These are phyloP conservation scores for Cryptosporidium andersoni DNA, from an alignment of 169 alveolate genomes.

Conservation along the genomic window DNA sequence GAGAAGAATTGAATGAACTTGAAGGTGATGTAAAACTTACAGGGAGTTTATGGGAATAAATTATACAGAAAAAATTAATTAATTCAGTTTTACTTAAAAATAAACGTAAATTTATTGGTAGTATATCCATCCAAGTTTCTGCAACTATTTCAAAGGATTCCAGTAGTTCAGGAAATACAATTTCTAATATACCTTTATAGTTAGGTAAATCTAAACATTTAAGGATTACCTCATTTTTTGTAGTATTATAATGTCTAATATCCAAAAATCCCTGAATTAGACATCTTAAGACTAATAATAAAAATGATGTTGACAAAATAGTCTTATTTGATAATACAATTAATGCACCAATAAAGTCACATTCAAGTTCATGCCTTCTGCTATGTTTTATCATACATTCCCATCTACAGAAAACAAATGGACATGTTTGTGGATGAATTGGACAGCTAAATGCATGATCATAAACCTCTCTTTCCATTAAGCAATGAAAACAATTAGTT, in stretches of 20 bases:
- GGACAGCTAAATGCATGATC: slow-evolving; percentile 83
- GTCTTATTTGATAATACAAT: slow-evolving; percentile 79
- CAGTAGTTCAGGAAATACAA: slow-evolving; percentile 76
- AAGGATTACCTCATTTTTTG: slow-evolving; percentile 72
- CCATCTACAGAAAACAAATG: slow-evolving; percentile 86
- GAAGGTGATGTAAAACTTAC: slow-evolving; percentile 78
- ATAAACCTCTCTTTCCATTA: slow-evolving; percentile 77
- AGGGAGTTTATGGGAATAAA: slow-evolving; percentile 82
- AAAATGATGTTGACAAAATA: slow-evolving; percentile 71
- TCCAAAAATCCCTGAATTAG: slow-evolving; percentile 75
- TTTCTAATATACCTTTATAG: slow-evolving; percentile 73
- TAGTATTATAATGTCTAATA: slow-evolving; percentile 20
- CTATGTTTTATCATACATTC: slow-evolving; percentile 83
- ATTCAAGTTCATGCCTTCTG: slow-evolving; percentile 85
- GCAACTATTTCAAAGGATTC: slow-evolving; percentile 76
- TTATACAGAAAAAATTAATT: slow-evolving; percentile 76
- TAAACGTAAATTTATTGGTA: slow-evolving; percentile 81
- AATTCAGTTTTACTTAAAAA: slow-evolving; percentile 81
- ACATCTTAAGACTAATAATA: slow-evolving; percentile 75
- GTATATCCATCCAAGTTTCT: slow-evolving; percentile 75
- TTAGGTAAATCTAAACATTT: slow-evolving; percentile 76
- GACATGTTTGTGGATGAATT: slow-evolving; percentile 84
- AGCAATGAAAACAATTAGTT: slow-evolving; percentile 86
- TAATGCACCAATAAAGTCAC: slow-evolving; percentile 77
- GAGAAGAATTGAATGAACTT: slow-evolving; percentile 76